phyloP scores from a whole-genome alignment of 345 rosid species.

The Excoecaria agallocha region DNA sequence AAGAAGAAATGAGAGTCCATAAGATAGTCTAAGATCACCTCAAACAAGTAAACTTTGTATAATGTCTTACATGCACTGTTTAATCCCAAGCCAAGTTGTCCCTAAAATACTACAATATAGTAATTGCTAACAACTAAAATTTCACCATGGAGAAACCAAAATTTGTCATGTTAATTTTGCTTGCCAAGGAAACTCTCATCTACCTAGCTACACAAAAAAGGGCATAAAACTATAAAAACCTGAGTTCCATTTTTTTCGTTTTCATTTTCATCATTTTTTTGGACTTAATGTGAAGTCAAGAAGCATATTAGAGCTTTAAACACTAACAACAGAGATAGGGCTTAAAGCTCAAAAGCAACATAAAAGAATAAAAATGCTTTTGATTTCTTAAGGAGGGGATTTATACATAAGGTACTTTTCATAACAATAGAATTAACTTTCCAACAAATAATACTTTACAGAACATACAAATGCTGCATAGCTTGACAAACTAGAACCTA shows the following conservation, averaged over 20 bases:
- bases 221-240: constrained; percentile 1
- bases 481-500: no score
- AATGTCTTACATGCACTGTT: no score
- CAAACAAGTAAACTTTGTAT: no score
- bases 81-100: no score
- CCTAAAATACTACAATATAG: no score
- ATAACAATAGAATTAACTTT: not conserved
- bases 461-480: no score
- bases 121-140: no score
- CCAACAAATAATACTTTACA: not conserved
- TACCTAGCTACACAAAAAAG: constrained; percentile 10
- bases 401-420: constrained; percentile 4
- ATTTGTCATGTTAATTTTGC: no score
- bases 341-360: not conserved
- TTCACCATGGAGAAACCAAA: no score
- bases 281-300: not conserved
- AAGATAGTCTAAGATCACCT: no score
- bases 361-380: not conserved
- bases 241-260: not conserved
- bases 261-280: not conserved
- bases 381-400: not conserved
- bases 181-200: not conserved
- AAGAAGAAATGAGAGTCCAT: no score
- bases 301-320: not conserved
- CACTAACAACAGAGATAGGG: not conserved